A percentile compares a stretch with the other conserved stretches of the same genome.
phyloP scores from a whole-genome alignment of 176 grass and related monocot genomes.

The Tuctoria greenei region DNA sequence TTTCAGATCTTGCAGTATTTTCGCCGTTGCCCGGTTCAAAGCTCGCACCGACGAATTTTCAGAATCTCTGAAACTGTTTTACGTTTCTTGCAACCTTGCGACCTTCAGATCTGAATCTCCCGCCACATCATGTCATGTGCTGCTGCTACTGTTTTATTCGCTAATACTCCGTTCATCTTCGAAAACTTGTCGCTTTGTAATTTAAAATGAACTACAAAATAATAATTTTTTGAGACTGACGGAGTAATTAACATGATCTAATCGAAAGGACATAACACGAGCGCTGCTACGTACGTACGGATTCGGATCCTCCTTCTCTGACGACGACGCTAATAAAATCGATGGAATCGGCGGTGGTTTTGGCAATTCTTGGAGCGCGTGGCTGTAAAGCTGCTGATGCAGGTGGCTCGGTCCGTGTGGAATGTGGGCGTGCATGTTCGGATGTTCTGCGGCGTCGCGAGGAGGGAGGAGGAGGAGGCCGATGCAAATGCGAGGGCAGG shows the following conservation, averaged over 20 bases:
- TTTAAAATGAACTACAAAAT: too few relatives aligned
- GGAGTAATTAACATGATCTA: too few relatives aligned
- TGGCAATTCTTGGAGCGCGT: slow-evolving; percentile 32
- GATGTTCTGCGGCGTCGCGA: background rate
- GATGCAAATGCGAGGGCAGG: too few relatives aligned
- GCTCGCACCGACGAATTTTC: background rate
- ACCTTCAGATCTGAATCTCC: slow-evolving; percentile 21
- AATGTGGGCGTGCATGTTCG: slow-evolving; percentile 32
- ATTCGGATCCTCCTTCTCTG: background rate
- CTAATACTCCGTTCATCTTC: too few relatives aligned
- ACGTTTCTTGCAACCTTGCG: slow-evolving; percentile 6
- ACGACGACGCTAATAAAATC: background rate
- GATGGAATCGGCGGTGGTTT: background rate
- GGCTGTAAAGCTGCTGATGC: slow-evolving; percentile 22
- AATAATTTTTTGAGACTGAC: too few relatives aligned
- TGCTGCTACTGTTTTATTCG: background rate
- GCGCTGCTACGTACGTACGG: slow-evolving; percentile 5
- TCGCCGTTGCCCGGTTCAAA: background rate
- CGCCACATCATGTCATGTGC: background rate
- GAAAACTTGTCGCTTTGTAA: too few relatives aligned
- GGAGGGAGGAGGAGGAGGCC: background rate
- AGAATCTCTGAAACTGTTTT: slow-evolving; percentile 33
- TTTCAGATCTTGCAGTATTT: background rate
- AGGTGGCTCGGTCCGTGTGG: slow-evolving; percentile 17
- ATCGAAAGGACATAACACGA: background rate